Evolutionary conservation across 352 stramenopile genomes (phyloP), one percentile per base, ranked within the genome.

Genomic region (Pythium sp.): DNA sequence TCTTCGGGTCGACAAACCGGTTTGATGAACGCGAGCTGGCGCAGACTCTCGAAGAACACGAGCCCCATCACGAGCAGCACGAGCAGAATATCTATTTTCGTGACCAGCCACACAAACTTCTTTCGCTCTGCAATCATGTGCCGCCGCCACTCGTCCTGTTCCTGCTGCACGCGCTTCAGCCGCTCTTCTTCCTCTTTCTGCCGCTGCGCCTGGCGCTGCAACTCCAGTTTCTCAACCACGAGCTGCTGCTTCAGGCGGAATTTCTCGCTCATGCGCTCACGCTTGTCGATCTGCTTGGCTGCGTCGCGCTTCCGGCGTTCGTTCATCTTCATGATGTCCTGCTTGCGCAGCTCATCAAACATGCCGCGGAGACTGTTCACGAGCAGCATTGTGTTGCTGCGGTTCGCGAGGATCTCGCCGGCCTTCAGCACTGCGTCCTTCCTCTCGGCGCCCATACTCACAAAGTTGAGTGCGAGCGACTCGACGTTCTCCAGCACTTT

Each of bases 371-470:
- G 72, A 56, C 75, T 90, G 30, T 74, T 81, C 2, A 87, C 85
- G 24, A 93, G 72, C 30, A 92, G 71, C 72, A 93, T 77, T 76
- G 85, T 93, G 67, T 93, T 93, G n/a, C 83, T 89, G n/a, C 80
- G 77, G 59, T 89, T 90, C 22, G 85, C 83, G 24, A 91, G 72
- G 20, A 93, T 92, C 65, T 92, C 85, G n/a, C 82, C 80, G 41
- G 85, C 85, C 59, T 90, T 93, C 22, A 93, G 64, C 30, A 93
- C 84, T 1, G 85, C 85, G 32, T 84, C 81, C 49, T 90, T 77
- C 9, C 72, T 79, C 26, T 90, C 81, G 0, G 85, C 85, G 0
- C 85, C 85, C 49, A 93, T 75, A 12, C 72, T 77, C 0, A 93
- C 84, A 56, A 93, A 86, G 55, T 84, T 90, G 18, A 73, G 74